These are phyloP conservation scores for Vitis rupestris DNA, from an alignment of 164 flowering plant species.

Conservation along the genomic window DNA sequence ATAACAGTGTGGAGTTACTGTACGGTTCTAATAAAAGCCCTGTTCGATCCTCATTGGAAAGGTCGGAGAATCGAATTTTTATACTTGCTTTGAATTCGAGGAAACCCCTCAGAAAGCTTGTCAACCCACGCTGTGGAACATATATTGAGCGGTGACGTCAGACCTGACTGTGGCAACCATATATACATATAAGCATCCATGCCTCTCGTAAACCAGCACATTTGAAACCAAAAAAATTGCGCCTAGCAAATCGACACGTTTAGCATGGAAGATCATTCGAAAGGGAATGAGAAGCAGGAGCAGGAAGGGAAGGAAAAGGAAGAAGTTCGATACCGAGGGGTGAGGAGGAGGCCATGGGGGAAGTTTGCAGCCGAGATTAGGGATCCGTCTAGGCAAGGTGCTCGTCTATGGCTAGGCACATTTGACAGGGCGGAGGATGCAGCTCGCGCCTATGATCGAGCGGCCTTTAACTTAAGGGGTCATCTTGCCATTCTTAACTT, in stretches of 20 bases:
- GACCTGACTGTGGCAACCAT: background rate
- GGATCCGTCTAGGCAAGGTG: conserved; percentile 34
- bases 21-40: too few species aligned
- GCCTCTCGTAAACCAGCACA: too few species aligned
- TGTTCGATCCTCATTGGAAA: background rate
- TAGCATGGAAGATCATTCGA: conserved; percentile 14
- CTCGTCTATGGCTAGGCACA: conserved; percentile 35
- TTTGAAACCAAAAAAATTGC: too few species aligned
- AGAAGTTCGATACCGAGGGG: conserved; percentile 30
- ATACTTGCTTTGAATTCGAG: background rate
- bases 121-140: conserved; percentile 7
- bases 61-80: conserved; percentile 16
- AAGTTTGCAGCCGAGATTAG: conserved; percentile 38
- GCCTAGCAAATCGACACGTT: background rate
- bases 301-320: conserved; percentile 15
- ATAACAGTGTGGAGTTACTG: too few species aligned
- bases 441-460: conserved; percentile 34
- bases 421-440: conserved; percentile 38
- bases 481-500: conserved; percentile 34
- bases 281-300: conserved; percentile 1
- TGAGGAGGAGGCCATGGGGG: conserved; percentile 36
- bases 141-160: background rate
- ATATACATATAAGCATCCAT: too few species aligned
- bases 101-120: conserved; percentile 10
- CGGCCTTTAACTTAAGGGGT: conserved; percentile 30